Percentiles rank a stretch among this genome's conserved stretches.
phyloP scores from a whole-genome alignment of 2,329 filamentous ascomycete genomes.

The Venturia asperata region DNA sequence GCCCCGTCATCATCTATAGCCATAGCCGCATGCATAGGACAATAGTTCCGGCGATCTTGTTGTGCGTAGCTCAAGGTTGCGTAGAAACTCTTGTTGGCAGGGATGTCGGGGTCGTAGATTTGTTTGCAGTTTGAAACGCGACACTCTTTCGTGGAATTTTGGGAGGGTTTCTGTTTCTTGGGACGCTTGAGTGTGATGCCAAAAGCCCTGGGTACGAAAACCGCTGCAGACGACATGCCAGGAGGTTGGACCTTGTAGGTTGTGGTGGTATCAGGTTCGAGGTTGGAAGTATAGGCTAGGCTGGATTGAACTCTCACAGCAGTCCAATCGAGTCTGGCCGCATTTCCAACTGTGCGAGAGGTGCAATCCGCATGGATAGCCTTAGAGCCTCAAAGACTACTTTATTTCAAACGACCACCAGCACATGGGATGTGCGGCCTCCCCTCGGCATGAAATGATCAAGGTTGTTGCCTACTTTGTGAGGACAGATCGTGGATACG shows the following conservation, averaged over 20 bases:
- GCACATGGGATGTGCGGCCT: not conserved
- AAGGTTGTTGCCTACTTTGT: not conserved
- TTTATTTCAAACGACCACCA: not conserved
- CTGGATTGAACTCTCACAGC: not conserved
- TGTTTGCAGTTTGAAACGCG: not conserved
- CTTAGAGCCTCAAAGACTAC: not conserved
- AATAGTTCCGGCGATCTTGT: not conserved
- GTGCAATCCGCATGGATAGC: not conserved
- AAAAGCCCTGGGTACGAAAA: not conserved
- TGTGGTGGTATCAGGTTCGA: not conserved
- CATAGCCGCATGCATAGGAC: not conserved
- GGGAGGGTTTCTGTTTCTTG: not conserved
- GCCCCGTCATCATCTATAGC: not conserved
- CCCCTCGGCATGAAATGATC: not conserved
- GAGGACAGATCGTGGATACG: not conserved
- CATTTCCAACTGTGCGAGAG: not conserved
- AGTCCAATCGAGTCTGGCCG: not conserved
- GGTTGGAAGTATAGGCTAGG: not conserved
- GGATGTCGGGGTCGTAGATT: not conserved
- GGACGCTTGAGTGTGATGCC: not conserved
- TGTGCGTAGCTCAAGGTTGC: slow-evolving; percentile 5
- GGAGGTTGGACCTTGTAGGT: not conserved
- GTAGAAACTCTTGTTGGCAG: slow-evolving; percentile 4
- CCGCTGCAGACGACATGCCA: slow-evolving; percentile 8
- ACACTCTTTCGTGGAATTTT: not conserved